phyloP scores from a whole-genome alignment of 176 grass and related monocot genomes.

The Carex scoparia region DNA sequence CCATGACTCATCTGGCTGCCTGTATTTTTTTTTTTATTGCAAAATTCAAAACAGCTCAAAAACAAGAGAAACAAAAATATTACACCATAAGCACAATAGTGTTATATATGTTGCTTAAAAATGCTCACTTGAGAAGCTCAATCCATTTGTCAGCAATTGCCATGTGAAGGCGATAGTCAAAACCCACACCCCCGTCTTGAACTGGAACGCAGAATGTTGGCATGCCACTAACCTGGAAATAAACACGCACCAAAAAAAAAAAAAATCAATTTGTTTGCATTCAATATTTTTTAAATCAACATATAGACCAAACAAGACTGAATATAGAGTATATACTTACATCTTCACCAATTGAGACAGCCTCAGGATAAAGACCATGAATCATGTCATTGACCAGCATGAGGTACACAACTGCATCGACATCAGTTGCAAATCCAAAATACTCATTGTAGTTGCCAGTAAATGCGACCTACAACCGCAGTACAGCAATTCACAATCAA shows the following conservation, averaged over 20 bases:
- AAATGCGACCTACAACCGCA: conserved; percentile 51
- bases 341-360: conserved; percentile 78
- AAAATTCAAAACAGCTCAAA: not conserved
- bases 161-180: conserved; percentile 90
- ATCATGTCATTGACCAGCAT: conserved; percentile 94
- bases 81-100: not conserved
- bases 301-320: conserved; percentile 10
- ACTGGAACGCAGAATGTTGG: conserved; percentile 72
- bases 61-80: not conserved
- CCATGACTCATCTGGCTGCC: conserved; percentile 79
- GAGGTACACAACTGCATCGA: conserved; percentile 84
- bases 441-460: conserved; percentile 88
- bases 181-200: conserved; percentile 74
- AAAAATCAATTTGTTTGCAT: not conserved
- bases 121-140: conserved; percentile 72
- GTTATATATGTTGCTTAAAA: not conserved
- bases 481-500: conserved; percentile 6
- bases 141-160: conserved; percentile 93
- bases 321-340: conserved; percentile 41
- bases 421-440: conserved; percentile 83
- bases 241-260: conserved; percentile 3
- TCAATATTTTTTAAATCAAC: conserved; percentile 3
- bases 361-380: conserved; percentile 77
- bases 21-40: conserved; percentile 15
- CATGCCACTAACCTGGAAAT: conserved; percentile 86